phyloP scores from a whole-genome alignment of 2,329 filamentous ascomycete species.

The Neurospora sp. region DNA sequence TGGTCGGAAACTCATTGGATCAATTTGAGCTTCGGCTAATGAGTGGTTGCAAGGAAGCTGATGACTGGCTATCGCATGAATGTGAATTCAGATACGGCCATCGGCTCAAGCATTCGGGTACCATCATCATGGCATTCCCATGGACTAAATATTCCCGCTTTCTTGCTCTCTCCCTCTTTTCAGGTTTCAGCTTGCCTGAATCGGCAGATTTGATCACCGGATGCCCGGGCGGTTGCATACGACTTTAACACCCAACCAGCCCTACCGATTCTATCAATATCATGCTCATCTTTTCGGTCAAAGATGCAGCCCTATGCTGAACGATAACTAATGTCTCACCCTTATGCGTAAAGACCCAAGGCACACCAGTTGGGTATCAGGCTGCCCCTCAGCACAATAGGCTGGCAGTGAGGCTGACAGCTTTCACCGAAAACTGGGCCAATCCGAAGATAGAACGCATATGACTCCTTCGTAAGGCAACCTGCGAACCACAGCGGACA shows the following conservation, averaged over 20 bases:
- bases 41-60: background rate
- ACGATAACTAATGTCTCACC: background rate
- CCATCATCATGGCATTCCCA: background rate
- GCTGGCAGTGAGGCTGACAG: conserved; percentile 12
- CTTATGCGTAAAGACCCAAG: conserved; percentile 13
- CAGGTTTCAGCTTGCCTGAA: background rate
- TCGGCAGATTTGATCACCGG: background rate
- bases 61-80: background rate
- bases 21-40: background rate
- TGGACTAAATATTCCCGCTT: background rate
- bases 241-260: background rate
- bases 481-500: background rate
- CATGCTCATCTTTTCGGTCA: background rate
- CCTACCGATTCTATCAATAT: background rate
- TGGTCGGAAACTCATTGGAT: conserved; percentile 8
- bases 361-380: conserved; percentile 7
- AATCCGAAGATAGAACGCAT: conserved; percentile 6
- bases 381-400: conserved; percentile 5
- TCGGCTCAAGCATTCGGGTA: background rate
- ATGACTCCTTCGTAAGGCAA: background rate
- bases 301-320: background rate
- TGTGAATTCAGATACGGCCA: background rate
- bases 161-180: background rate
- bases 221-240: background rate
- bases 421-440: conserved; percentile 12